A percentile compares a stretch with the other conserved stretches of the same genome.
Evolutionary conservation across 2,329 filamentous ascomycete genomes (phyloP).

Genomic region (Alternaria triticina): DNA sequence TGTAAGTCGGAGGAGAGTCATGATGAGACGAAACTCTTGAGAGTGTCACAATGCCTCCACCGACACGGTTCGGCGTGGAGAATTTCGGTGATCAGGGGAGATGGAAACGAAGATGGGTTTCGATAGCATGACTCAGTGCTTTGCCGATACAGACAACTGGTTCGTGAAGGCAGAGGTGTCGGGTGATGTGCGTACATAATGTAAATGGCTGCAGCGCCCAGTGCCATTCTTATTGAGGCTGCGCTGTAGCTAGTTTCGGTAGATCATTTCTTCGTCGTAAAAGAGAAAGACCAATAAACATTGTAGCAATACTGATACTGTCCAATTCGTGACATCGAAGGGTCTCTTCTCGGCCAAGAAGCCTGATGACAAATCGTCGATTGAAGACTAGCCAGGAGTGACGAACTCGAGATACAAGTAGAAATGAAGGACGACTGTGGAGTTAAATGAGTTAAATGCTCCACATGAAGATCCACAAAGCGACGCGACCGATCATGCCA

Average conservation of each 20-base stretch:
- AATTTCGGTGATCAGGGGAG: neutral
- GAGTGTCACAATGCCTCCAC: neutral
- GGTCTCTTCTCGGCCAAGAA: neutral
- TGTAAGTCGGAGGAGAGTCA: neutral
- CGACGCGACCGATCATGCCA: neutral
- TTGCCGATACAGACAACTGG: neutral
- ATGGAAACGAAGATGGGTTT: neutral
- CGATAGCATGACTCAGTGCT: neutral
- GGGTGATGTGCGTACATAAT: neutral
- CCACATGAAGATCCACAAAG: neutral
- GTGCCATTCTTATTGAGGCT: neutral
- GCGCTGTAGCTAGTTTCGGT: neutral
- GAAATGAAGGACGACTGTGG: neutral
- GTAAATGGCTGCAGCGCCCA: neutral
- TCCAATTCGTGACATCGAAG: neutral
- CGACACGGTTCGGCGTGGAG: neutral
- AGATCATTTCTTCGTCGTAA: neutral
- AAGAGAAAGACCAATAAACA: neutral
- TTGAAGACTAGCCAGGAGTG: fast-evolving
- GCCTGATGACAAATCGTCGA: neutral
- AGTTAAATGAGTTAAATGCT: neutral
- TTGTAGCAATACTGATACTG: neutral
- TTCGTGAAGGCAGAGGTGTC: neutral
- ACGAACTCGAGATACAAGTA: neutral
- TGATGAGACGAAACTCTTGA: neutral